Conservation (phyloP, 129 eudicot species). For the Smallanthus sonchifolius region DNA sequence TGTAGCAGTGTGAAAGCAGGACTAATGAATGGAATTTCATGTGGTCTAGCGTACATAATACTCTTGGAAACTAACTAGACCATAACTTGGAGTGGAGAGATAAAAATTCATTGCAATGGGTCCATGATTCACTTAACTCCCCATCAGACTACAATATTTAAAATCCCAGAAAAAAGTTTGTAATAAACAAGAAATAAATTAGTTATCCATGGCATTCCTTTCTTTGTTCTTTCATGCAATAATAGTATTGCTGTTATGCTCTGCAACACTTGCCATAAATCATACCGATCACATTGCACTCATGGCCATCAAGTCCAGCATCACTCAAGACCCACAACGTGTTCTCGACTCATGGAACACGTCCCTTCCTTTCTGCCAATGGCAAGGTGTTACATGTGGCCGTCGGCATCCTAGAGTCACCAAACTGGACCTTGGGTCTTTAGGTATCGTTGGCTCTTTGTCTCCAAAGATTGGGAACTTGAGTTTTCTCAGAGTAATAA, state of each 20-base stretch:
- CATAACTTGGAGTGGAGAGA: no score
- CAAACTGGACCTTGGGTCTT: slow-evolving; percentile 14
- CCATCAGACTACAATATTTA: not conserved
- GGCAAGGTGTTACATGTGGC: slow-evolving; percentile 37
- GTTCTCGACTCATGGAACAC: slow-evolving; percentile 30
- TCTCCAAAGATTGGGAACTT: slow-evolving; percentile 49
- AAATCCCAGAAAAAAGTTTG: not conserved
- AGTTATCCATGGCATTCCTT: slow-evolving; percentile 19
- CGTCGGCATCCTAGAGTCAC: slow-evolving; percentile 28
- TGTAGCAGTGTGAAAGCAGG: no score
- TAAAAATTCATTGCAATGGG: not conserved
- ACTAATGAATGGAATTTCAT: no score
- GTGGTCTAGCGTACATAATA: no score
- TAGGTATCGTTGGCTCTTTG: slow-evolving; percentile 25
- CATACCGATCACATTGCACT: slow-evolving; percentile 21
- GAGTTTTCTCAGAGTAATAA: slow-evolving; percentile 30
- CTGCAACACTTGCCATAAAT: slow-evolving; percentile 11
- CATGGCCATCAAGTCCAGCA: slow-evolving; percentile 26
- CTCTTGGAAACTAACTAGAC: no score
- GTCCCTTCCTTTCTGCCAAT: slow-evolving; percentile 26
- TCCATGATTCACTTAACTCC: not conserved
- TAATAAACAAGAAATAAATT: not conserved
- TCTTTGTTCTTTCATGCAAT: slow-evolving; percentile 9
- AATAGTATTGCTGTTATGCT: not conserved
- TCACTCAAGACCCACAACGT: slow-evolving; percentile 18